These are phyloP conservation scores for Mycena maculata DNA, from an alignment of 768 basidiomycete species.

Conservation along the genomic window DNA sequence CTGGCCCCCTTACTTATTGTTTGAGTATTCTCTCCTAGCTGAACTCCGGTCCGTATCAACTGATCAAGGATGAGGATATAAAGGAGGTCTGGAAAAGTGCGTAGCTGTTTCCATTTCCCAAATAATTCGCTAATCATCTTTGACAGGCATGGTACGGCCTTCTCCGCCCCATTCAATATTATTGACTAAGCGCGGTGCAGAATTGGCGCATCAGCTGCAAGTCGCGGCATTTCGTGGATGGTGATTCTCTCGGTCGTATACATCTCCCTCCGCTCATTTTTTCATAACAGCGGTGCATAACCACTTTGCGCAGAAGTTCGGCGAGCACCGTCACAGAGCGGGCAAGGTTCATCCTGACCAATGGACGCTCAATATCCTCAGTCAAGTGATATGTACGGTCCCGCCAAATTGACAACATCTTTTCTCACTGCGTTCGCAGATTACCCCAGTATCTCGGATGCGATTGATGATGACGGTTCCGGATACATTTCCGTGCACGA, in stretches of 20 bases:
- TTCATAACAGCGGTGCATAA: conserved; percentile 34
- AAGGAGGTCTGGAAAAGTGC: conserved; percentile 31
- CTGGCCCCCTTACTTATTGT: background rate
- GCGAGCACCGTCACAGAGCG: conserved; percentile 8
- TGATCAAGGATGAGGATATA: conserved; percentile 39
- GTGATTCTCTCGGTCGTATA: background rate
- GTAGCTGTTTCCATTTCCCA: background rate
- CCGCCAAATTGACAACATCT: background rate
- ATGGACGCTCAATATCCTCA: conserved; percentile 35
- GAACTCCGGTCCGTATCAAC: conserved; percentile 33
- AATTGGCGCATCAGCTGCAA: conserved; percentile 38
- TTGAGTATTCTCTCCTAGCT: background rate
- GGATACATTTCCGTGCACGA: conserved; percentile 41
- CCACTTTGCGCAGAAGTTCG: conserved; percentile 34
- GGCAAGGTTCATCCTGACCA: conserved; percentile 27
- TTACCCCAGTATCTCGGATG: conserved; percentile 39
- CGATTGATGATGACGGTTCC: conserved; percentile 41
- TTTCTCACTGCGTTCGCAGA: conserved; percentile 16
- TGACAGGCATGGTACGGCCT: conserved; percentile 25
- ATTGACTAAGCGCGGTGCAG: background rate
- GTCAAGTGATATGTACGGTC: conserved; percentile 34
- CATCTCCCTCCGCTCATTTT: background rate
- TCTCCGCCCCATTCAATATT: background rate
- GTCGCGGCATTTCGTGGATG: conserved; percentile 35
- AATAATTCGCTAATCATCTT: background rate